These are phyloP conservation scores for Simplicillium sp. DNA, from an alignment of 2,329 filamentous ascomycete genomes.

Conservation along the genomic window DNA sequence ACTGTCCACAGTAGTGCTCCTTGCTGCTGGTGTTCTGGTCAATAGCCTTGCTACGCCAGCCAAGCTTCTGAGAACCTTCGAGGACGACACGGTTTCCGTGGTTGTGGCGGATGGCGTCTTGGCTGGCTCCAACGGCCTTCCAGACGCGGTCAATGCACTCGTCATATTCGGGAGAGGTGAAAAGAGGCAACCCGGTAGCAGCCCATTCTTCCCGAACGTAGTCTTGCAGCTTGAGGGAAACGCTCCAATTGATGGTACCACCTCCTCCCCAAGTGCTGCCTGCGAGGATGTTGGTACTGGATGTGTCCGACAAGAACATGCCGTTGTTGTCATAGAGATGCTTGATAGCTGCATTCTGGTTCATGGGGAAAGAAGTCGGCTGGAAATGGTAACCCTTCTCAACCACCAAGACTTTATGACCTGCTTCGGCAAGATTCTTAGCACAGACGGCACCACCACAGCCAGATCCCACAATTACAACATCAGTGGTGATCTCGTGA, in stretches of 20 bases:
- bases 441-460: conserved; percentile 77
- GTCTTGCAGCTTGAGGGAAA: conserved; percentile 55
- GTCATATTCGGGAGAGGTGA: conserved; percentile 66
- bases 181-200: conserved; percentile 57
- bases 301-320: conserved; percentile 43
- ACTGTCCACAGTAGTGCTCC: conserved; percentile 65
- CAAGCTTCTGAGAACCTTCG: conserved; percentile 64
- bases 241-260: conserved; percentile 80
- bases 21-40: conserved; percentile 71
- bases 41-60: conserved; percentile 58
- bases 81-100: conserved; percentile 62
- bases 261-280: conserved; percentile 78
- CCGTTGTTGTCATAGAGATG: conserved; percentile 66
- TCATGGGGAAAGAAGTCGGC: conserved; percentile 66
- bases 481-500: conserved; percentile 63
- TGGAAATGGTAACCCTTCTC: conserved; percentile 76
- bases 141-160: conserved; percentile 72
- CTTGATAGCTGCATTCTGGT: conserved; percentile 44
- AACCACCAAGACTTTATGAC: conserved; percentile 66
- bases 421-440: conserved; percentile 70
- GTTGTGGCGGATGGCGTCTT: conserved; percentile 61
- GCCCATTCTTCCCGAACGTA: conserved; percentile 79
- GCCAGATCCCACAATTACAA: conserved; percentile 79
- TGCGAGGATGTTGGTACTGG: conserved; percentile 50
- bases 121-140: conserved; percentile 64